A percentile compares a stretch with the other conserved stretches of the same genome.
These are phyloP conservation scores for Pseudonitzschia multistriata DNA, from an alignment of 108 stramenopile genomes.

Conservation along the genomic window DNA sequence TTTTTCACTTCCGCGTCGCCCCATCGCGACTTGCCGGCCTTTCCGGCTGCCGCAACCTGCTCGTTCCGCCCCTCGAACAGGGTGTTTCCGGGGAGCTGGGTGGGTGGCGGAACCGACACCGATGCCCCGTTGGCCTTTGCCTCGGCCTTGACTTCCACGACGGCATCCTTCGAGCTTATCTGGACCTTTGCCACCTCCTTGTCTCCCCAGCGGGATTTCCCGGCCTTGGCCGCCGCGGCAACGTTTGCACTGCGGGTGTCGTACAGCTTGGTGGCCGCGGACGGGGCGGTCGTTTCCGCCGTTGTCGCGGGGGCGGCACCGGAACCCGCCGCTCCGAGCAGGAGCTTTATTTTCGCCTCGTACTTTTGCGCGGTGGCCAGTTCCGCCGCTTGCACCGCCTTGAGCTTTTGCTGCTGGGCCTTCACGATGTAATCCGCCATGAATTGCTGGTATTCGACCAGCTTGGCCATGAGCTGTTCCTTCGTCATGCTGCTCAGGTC, in stretches of 20 bases:
- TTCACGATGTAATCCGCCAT: slow-evolving; percentile 80
- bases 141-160: background rate
- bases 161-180: background rate
- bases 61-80: slow-evolving; percentile 37
- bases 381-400: slow-evolving; percentile 38
- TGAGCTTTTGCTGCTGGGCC: slow-evolving; percentile 60
- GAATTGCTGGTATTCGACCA: slow-evolving; percentile 66
- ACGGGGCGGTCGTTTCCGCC: slow-evolving; percentile 18
- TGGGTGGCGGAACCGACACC: background rate
- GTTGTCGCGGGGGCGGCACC: slow-evolving; percentile 1
- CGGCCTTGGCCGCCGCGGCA: slow-evolving; percentile 56
- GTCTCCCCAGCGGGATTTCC: slow-evolving; percentile 79
- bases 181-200: slow-evolving; percentile 45
- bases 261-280: slow-evolving; percentile 28
- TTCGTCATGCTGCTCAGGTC: slow-evolving; percentile 29
- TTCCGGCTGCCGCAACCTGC: slow-evolving; percentile 40
- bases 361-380: slow-evolving; percentile 26
- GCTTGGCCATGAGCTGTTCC: slow-evolving; percentile 38
- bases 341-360: slow-evolving; percentile 32
- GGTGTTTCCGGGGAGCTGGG: background rate
- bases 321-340: slow-evolving; percentile 3
- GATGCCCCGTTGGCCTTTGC: background rate
- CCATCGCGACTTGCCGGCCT: slow-evolving; percentile 70
- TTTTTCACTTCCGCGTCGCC: slow-evolving; percentile 47
- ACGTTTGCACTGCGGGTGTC: slow-evolving; percentile 58